Percentiles rank a stretch among this genome's conserved stretches.
Evolutionary conservation across 1,284 basidiomycete species (phyloP).

Genomic region (Vanrija pseudolonga): DNA sequence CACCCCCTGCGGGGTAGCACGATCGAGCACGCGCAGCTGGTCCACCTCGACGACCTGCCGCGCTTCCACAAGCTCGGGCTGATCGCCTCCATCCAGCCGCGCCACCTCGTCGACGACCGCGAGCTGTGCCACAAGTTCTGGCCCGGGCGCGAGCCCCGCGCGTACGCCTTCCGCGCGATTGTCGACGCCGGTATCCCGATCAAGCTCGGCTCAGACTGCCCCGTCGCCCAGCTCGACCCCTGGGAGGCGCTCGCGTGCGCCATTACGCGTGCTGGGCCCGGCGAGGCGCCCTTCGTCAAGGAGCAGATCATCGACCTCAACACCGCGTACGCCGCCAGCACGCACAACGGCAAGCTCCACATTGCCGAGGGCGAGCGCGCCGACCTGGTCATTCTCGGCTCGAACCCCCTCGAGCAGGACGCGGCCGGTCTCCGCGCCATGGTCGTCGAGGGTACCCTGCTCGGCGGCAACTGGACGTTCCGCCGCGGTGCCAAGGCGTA

Average conservation of each 20-base stretch:
- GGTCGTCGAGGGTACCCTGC: constrained; percentile 30
- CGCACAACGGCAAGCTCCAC: background rate
- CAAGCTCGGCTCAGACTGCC: constrained; percentile 38
- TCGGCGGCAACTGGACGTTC: constrained; percentile 32
- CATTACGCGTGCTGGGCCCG: constrained; percentile 13
- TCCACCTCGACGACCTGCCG: constrained; percentile 24
- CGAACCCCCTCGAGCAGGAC: constrained; percentile 23
- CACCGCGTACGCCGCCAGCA: constrained; percentile 21
- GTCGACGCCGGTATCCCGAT: constrained; percentile 32
- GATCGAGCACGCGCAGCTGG: constrained; percentile 45
- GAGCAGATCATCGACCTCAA: constrained; percentile 25
- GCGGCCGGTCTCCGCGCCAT: constrained; percentile 27
- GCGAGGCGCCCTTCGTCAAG: constrained; percentile 15
- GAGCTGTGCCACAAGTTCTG: constrained; percentile 35
- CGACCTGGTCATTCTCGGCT: constrained; percentile 24
- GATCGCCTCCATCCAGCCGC: constrained; percentile 39
- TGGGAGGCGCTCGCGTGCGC: constrained; percentile 42
- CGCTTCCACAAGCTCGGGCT: constrained; percentile 31
- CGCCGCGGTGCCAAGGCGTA: background rate
- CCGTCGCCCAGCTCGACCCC: constrained; percentile 37
- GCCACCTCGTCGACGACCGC: constrained; percentile 42
- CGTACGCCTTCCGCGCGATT: constrained; percentile 33
- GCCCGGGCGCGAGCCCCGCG: constrained; percentile 33
- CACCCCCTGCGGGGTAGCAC: constrained; percentile 26
- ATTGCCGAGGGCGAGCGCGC: constrained; percentile 23